Base-by-base conservation (phyloP, 106 monocot genomes). In the Allium fistulosum region DNA sequence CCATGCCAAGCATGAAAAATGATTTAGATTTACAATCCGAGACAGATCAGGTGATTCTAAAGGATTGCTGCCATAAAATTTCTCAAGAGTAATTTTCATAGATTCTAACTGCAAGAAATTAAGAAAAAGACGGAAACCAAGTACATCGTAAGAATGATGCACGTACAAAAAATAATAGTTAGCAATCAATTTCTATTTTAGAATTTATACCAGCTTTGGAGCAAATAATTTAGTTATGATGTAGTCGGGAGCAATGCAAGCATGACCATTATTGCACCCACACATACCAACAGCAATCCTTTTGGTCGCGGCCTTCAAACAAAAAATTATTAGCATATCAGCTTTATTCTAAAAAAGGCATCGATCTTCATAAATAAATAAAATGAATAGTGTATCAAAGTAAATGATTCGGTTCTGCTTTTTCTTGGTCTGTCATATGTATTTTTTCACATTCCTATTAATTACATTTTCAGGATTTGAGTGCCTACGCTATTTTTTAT, bases 201-300 rank as follows among this genome's bases (percentile, higher is more conserved):
- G 58, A 57, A 68, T 68, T 13, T 72, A 4, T 76, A 90, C 90
- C 79, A 90, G 48, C 69, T 78, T 60, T 15, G 80, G 79, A 75
- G 90, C 90, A 66, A 83, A 86, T 65, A 75, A 62, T 79, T 81
- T 85, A 51, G 85, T 83, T 48, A 90, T 80, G 22, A 90, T 61
- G 63, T 90, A 86, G 66, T 90, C 86, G 9, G 85, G 83, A 69
- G 83, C 80, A 15, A 90, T 57, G 55, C 90, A 90, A 65, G 90
- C 86, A 66, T 90, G 90, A 26, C 90, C 90, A 71, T 71, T 81
- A 58, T 81, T 82, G 67, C 74, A 80, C 74, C 90, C 90, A 86
- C 90, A 90, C 27, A 86, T 90, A n/a, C 90, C 90, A 13, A 72
- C 76, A 16, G 51, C 71, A 65, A 90, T 79, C 73, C 90, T 80